Conservation (phyloP, 2,329 filamentous ascomycete genomes). For the Colletotrichum limetticola region DNA sequence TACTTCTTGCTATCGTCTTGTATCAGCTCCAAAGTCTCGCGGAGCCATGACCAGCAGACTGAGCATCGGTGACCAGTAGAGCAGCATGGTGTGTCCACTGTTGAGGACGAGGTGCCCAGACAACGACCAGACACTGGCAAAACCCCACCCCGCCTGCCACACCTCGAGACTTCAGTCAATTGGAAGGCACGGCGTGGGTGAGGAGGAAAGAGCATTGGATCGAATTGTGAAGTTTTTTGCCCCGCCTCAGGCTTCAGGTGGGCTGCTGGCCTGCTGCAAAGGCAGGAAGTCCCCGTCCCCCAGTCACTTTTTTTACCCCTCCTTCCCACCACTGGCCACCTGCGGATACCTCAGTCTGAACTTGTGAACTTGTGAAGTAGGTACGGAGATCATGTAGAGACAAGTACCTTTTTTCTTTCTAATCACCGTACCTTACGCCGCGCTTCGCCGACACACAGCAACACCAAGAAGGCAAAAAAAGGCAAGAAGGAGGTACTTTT, state of each 20-base stretch:
- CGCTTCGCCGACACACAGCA: conserved; percentile 16
- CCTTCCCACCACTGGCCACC: background rate
- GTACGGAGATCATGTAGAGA: background rate
- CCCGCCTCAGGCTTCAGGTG: conserved; percentile 17
- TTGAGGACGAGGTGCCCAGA: background rate
- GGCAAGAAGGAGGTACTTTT: background rate
- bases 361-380: background rate
- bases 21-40: conserved; percentile 22
- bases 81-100: no score
- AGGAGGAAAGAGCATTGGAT: no score
- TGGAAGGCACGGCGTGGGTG: no score
- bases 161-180: background rate
- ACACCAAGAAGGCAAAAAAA: background rate
- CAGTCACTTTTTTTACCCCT: background rate
- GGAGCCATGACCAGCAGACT: background rate
- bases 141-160: conserved; percentile 33
- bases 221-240: conserved; percentile 29
- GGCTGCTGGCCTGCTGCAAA: background rate
- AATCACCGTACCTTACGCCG: background rate
- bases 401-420: no score
- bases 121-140: background rate
- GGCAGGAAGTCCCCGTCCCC: conserved; percentile 1
- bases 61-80: no score
- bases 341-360: no score
- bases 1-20: background rate